Base-by-base conservation (phyloP, 306 rosid genomes). In the Quillaja saponaria region DNA sequence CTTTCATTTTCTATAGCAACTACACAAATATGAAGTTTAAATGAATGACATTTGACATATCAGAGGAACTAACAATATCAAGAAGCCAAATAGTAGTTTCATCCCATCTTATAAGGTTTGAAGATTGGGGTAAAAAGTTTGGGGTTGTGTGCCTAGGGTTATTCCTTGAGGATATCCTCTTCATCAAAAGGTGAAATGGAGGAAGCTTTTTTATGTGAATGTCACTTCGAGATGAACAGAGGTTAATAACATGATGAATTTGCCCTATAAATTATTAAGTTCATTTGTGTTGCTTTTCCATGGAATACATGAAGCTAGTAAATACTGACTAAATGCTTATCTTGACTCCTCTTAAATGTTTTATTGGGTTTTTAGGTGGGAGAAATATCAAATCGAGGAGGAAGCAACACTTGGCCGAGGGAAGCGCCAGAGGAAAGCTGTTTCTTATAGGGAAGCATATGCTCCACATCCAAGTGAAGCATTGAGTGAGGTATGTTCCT, bases 351-450 rank as follows among this genome's bases (percentile, higher is more conserved):
- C 47, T 60, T 19, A 19, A 58, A 33, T 56, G 35, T 67, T 52
- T 68, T 41, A 10, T 54, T 76, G 73, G 81, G 66, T 46, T 69
- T 77, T 47, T 72, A 94, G 99, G 69, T 94, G 99, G 99, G 96
- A 87, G 84, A 87, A 78, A 79, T 94, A 89, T 75, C 99, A 94
- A 76, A 90, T 76, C 66, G 99, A 94, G 77, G 99, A 90, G 81
- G 97, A 85, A 83, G 99, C 99, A 55, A 83, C 71, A 51, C 99
- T 90, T 81, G 99, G 99, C 63, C 91, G 99, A 19, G 99, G 99
- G 71, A 94, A 94, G 81, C 95, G 99, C 52, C 87, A 60, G 74
- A 84, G 99, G 49, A 94, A 94, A 85, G 96, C 97, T 55, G 95
- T 94, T 62, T 94, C 99, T 18, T 94, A 94, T 34, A 80, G 99